Base-by-base conservation (phyloP, 495 filamentous ascomycete genomes). In the Hypoxylon rickii region DNA sequence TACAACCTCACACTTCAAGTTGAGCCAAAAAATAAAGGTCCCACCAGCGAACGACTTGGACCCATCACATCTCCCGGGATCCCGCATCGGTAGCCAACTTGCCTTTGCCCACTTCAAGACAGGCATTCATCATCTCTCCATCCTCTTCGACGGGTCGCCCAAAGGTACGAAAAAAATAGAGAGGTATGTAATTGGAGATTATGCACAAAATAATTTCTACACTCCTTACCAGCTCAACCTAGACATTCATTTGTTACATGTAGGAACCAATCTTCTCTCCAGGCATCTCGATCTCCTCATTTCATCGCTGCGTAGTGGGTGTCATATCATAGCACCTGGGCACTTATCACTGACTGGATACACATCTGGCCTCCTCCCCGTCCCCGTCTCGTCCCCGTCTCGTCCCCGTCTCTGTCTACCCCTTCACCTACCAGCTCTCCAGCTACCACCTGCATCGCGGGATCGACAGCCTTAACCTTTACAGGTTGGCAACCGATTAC, bases 31-130 rank as follows among this genome's bases (percentile, higher is more conserved):
- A n/a, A n/a, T n/a, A n/a, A 29, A 4, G 24, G 24, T 29, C 24
- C 24, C 24, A 29, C 24, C 10, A 10, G 24, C 24, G 24, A 29
- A 4, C n/a, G n/a, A n/a, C 45, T 61, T 44, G 51, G 45, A 51
- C 58, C 46, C 47, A 42, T 56, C 48, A 62, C 51, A 62, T 56
- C 52, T 52, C 47, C 58, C 58, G 58, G 51, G 46, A 56, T 62
- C 58, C 58, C 52, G 47, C 52, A 62, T 62, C 58, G 20, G 21
- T 51, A 22, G 50, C 38, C 40, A 44, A 34, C 41, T 36, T 15
- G 20, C 38, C 51, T 36, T 16, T 19, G 15, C 21, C 22, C 31
- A 31, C 17, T 18, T 51, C 19, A 31, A 32, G 41, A 55, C 46
- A 55, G 41, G 46, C 36, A 41, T 55, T 61, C 45, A 61, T 55